Conservation (phyloP, 441 rosid species). For the Populus hybrid region DNA sequence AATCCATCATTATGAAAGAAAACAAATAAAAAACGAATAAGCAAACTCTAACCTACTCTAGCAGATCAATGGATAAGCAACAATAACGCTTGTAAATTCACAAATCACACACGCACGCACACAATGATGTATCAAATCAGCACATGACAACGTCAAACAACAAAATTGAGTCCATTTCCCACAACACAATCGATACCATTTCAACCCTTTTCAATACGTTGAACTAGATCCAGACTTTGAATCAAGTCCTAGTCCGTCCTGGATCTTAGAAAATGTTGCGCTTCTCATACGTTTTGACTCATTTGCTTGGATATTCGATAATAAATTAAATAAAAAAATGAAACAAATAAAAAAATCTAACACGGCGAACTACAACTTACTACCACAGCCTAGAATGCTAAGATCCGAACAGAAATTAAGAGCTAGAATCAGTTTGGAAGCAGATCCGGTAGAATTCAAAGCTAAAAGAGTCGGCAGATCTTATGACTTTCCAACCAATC, state of each 20-base stretch:
- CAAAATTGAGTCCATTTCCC: background rate
- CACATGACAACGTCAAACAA: background rate
- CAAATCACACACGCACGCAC: background rate
- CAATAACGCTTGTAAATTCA: background rate
- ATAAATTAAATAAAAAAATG: background rate
- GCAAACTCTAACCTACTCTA: background rate
- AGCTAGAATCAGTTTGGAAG: background rate
- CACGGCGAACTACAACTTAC: background rate
- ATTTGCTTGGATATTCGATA: background rate
- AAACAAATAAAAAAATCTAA: too few relatives aligned
- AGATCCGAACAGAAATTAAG: background rate
- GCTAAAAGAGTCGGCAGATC: background rate
- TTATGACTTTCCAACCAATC: background rate
- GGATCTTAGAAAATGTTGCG: background rate
- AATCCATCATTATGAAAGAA: background rate
- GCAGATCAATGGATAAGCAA: background rate
- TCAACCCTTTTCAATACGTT: background rate
- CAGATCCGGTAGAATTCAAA: conserved; percentile 1
- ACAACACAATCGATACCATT: background rate
- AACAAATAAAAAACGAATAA: background rate
- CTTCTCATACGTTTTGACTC: background rate
- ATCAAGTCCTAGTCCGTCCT: background rate
- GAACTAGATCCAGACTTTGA: background rate
- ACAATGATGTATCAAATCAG: background rate
- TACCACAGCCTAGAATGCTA: background rate